A percentile compares a stretch with the other conserved stretches of the same genome.
These are phyloP conservation scores for Acanthamoeba triangularis DNA, from an alignment of 208 protist species.

Conservation along the genomic window DNA sequence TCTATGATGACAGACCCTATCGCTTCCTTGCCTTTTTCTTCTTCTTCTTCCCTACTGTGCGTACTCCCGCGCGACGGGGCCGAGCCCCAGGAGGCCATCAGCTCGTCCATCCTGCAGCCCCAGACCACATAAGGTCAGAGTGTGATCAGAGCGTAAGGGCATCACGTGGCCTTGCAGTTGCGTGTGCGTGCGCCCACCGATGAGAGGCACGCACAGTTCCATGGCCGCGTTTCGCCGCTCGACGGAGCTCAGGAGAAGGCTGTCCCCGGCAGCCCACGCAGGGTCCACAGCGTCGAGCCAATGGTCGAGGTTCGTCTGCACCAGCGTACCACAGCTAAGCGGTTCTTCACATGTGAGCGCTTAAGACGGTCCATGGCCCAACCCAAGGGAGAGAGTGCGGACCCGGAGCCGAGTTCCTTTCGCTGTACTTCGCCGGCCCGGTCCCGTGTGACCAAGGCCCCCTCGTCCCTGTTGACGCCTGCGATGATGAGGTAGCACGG, in stretches of 20 bases:
- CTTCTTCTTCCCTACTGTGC: neutral
- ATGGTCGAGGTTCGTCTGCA: conserved; percentile 57
- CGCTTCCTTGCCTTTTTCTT: neutral
- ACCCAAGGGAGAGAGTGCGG: too few species aligned
- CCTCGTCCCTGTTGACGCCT: neutral
- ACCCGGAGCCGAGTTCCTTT: neutral
- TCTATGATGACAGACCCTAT: neutral
- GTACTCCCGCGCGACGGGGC: too few species aligned
- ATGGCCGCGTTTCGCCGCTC: neutral
- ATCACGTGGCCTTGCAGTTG: too few species aligned
- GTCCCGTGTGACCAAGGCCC: conserved; percentile 10
- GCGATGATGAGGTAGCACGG: conserved; percentile 27
- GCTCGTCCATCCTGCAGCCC: neutral
- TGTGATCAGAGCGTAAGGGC: too few species aligned
- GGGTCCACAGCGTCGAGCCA: conserved; percentile 26
- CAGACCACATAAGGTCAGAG: too few species aligned
- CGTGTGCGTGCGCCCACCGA: too few species aligned
- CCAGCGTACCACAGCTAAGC: neutral
- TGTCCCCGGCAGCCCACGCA: neutral
- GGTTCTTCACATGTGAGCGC: neutral
- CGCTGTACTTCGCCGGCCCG: neutral
- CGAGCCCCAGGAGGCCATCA: neutral
- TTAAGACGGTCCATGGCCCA: neutral
- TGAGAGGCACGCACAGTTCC: neutral
- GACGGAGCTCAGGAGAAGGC: conserved; percentile 2